Percentiles rank a stretch among this genome's conserved stretches.
Evolutionary conservation across 345 rosid genomes (phyloP).

Genomic region (Stellera chamaejasme): DNA sequence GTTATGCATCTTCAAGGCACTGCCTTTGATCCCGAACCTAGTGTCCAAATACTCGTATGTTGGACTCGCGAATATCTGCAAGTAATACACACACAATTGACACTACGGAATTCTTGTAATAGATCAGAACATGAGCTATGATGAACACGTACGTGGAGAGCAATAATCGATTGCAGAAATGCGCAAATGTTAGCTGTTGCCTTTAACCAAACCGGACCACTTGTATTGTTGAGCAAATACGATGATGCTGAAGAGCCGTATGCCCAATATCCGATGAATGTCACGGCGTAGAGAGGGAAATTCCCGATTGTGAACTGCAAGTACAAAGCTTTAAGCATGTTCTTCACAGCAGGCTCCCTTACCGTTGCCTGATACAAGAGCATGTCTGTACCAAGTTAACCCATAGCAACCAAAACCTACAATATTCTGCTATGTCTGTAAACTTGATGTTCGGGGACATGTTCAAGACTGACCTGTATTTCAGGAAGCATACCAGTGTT

Average conservation of each 20-base stretch:
- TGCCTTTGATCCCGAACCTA: slow-evolving; percentile 57
- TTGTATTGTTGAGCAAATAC: slow-evolving; percentile 54
- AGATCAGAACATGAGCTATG: too few species aligned
- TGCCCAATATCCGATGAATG: slow-evolving; percentile 80
- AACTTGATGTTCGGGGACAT: too few species aligned
- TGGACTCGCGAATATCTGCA: slow-evolving; percentile 80
- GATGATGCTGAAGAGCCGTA: slow-evolving; percentile 60
- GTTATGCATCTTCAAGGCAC: slow-evolving; percentile 41
- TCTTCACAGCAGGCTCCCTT: slow-evolving; percentile 54
- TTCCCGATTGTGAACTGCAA: slow-evolving; percentile 68
- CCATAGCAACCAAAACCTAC: too few species aligned
- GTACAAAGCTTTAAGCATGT: slow-evolving; percentile 75
- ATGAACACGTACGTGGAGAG: slow-evolving; percentile 46
- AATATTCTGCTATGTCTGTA: too few species aligned
- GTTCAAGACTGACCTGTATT: slow-evolving; percentile 31
- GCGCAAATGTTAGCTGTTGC: slow-evolving; percentile 57
- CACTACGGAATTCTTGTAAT: too few species aligned
- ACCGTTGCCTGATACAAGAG: slow-evolving; percentile 53
- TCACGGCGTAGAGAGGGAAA: slow-evolving; percentile 54
- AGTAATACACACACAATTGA: too few species aligned
- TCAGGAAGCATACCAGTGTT: slow-evolving; percentile 99
- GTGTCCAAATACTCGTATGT: slow-evolving; percentile 85
- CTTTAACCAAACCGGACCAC: slow-evolving; percentile 74
- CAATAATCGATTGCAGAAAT: slow-evolving; percentile 68
- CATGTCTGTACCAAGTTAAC: not conserved